Evolutionary conservation across 164 flowering plant species (phyloP).

Genomic region (Vitis riparia): DNA sequence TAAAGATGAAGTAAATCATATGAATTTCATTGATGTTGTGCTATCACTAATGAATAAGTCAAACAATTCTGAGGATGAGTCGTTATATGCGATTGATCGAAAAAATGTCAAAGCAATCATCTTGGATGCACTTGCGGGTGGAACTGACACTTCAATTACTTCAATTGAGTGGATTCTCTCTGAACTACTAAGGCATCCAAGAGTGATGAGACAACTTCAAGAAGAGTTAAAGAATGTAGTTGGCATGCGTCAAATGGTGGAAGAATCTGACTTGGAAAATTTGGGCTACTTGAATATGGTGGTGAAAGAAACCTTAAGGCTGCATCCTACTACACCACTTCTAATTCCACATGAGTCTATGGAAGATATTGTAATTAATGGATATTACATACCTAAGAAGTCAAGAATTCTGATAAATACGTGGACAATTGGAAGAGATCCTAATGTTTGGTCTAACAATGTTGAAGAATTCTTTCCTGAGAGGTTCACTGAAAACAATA

Average conservation of each 20-base stretch:
- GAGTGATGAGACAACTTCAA: constrained; percentile 19
- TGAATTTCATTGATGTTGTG: constrained; percentile 15
- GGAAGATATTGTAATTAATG: constrained; percentile 19
- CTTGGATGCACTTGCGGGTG: too few species aligned
- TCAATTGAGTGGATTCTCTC: too few species aligned
- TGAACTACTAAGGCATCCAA: too few species aligned
- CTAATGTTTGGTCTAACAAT: constrained; percentile 15
- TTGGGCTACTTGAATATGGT: constrained; percentile 32
- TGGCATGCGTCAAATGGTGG: constrained; percentile 19
- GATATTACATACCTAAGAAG: constrained; percentile 22
- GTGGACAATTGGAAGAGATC: constrained; percentile 33
- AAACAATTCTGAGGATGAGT: background rate
- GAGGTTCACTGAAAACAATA: constrained; percentile 8
- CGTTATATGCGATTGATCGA: background rate
- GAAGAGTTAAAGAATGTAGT: constrained; percentile 17
- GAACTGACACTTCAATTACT: too few species aligned
- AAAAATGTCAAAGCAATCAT: background rate
- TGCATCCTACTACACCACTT: constrained; percentile 33
- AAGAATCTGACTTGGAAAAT: constrained; percentile 21
- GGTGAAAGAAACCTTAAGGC: constrained; percentile 32
- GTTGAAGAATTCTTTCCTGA: constrained; percentile 19
- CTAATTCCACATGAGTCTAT: constrained; percentile 32
- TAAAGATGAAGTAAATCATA: background rate
- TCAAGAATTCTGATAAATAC: constrained; percentile 23
- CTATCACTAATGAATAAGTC: constrained; percentile 4